These are phyloP conservation scores for Cordyceps cateniannulata DNA, from an alignment of 2,329 filamentous ascomycete genomes.

Conservation along the genomic window DNA sequence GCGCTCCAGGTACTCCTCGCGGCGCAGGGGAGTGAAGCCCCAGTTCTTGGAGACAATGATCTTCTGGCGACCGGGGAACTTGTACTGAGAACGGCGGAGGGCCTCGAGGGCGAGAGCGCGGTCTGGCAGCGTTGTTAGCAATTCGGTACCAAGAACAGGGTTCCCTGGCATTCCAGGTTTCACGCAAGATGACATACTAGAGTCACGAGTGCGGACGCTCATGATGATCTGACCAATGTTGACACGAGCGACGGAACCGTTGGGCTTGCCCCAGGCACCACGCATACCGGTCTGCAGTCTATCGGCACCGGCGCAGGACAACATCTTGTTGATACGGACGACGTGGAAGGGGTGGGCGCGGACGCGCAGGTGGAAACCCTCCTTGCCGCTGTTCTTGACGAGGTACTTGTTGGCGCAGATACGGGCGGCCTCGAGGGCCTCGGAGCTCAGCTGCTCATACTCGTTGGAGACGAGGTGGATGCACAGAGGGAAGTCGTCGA, in stretches of 20 bases:
- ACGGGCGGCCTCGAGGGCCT: slow-evolving; percentile 98
- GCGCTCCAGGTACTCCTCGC: slow-evolving; percentile 95
- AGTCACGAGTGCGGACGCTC: slow-evolving; percentile 93
- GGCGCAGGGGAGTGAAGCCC: slow-evolving; percentile 97
- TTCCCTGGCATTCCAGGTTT: no score
- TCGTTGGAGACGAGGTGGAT: slow-evolving; percentile 99
- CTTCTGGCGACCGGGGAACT: slow-evolving; percentile 99
- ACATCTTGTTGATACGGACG: slow-evolving; percentile 99
- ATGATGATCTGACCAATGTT: slow-evolving; percentile 99
- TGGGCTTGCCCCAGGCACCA: slow-evolving; percentile 99
- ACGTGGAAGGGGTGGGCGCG: slow-evolving; percentile 99
- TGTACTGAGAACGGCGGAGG: slow-evolving; percentile 98
- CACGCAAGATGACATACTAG: slow-evolving; percentile 50
- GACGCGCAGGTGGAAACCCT: slow-evolving; percentile 67
- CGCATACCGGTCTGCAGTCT: slow-evolving; percentile 99
- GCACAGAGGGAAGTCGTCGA: slow-evolving; percentile 99
- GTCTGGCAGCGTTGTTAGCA: slow-evolving; percentile 43
- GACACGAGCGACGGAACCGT: slow-evolving; percentile 97
- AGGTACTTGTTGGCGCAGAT: slow-evolving; percentile 99
- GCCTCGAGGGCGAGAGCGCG: slow-evolving; percentile 93
- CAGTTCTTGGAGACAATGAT: slow-evolving; percentile 99
- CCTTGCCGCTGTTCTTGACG: slow-evolving; percentile 66
- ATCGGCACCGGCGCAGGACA: slow-evolving; percentile 99
- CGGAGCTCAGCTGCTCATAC: slow-evolving; percentile 99
- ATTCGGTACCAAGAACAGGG: background rate